These are phyloP conservation scores for Novymonas esmeraldas DNA, from an alignment of 208 protist genomes.

Conservation along the genomic window DNA sequence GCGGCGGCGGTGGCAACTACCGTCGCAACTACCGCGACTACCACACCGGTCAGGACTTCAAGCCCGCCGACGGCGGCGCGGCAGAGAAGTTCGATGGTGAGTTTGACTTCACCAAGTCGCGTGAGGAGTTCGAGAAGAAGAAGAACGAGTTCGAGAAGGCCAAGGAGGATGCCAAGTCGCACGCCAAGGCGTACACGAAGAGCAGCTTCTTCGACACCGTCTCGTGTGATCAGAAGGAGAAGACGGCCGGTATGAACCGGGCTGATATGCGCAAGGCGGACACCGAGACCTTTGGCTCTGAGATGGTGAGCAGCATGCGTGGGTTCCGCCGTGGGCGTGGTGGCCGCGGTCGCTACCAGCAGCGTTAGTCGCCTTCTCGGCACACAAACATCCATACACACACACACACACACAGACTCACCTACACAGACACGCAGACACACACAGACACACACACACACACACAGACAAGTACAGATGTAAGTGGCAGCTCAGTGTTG, in stretches of 20 bases:
- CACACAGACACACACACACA: neutral
- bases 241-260: slow-evolving; percentile 52
- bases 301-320: slow-evolving; percentile 87
- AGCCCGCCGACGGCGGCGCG: slow-evolving; percentile 46
- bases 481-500: too few relatives aligned
- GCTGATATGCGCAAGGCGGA: slow-evolving; percentile 85
- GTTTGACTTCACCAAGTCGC: slow-evolving; percentile 88
- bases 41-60: slow-evolving; percentile 90
- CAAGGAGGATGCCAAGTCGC: slow-evolving; percentile 76
- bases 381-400: neutral
- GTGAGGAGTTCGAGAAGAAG: slow-evolving; percentile 92
- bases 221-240: slow-evolving; percentile 80
- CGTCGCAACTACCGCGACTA: slow-evolving; percentile 51
- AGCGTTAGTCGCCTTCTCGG: slow-evolving; percentile 37
- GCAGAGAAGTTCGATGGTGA: slow-evolving; percentile 90
- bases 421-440: slow-evolving; percentile 4
- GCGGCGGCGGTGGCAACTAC: slow-evolving; percentile 50
- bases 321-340: slow-evolving; percentile 68
- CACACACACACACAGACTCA: neutral
- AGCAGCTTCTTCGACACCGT: slow-evolving; percentile 90
- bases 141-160: slow-evolving; percentile 90
- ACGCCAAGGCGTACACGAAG: slow-evolving; percentile 84
- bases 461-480: too few relatives aligned
- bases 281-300: slow-evolving; percentile 83
- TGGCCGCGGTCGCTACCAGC: slow-evolving; percentile 66